A percentile compares a stretch with the other conserved stretches of the same genome.
Conservation (phyloP, 164 flowering plant species). For the Magnolia officinalis region DNA sequence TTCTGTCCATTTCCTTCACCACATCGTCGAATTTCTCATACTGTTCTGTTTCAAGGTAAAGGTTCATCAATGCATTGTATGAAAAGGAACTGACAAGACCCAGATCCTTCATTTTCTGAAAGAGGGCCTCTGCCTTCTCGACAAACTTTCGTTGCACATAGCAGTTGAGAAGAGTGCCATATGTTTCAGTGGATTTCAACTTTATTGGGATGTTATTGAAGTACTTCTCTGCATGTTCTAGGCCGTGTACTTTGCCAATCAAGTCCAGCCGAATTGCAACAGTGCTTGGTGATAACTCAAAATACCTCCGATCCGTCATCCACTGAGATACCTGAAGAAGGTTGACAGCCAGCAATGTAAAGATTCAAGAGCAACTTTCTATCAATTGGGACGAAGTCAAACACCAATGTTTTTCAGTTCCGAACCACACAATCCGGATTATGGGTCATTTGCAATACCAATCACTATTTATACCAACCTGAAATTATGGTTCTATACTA, state of each 20-base stretch:
- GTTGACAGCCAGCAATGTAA: not conserved
- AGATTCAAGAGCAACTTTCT: not conserved
- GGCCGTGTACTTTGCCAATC: slow-evolving; percentile 35
- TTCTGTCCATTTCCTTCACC: slow-evolving; percentile 41
- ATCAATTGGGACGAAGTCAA: not conserved
- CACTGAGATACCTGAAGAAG: slow-evolving; percentile 40
- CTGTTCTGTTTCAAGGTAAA: slow-evolving; percentile 28
- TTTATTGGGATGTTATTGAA: slow-evolving; percentile 25
- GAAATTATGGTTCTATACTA: too few species aligned
- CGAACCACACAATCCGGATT: too few species aligned
- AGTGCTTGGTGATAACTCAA: slow-evolving; percentile 16
- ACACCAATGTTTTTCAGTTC: too few species aligned
- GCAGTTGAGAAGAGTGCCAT: slow-evolving; percentile 39
- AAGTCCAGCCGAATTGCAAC: slow-evolving; percentile 27
- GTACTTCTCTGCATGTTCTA: slow-evolving; percentile 36
- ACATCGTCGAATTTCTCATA: slow-evolving; percentile 33
- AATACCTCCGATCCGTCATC: slow-evolving; percentile 37
- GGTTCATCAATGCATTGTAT: slow-evolving; percentile 35
- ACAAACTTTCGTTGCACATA: slow-evolving; percentile 26
- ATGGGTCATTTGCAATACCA: too few species aligned
- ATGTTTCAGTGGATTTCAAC: slow-evolving; percentile 13
- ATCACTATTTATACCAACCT: too few species aligned
- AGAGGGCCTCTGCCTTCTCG: slow-evolving; percentile 40
- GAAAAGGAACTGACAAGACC: slow-evolving; percentile 16
- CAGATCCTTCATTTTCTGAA: slow-evolving; percentile 30